A percentile compares a stretch with the other conserved stretches of the same genome.
These are phyloP conservation scores for Picea abies DNA, from an alignment of 83 land plant genomes.

Conservation along the genomic window DNA sequence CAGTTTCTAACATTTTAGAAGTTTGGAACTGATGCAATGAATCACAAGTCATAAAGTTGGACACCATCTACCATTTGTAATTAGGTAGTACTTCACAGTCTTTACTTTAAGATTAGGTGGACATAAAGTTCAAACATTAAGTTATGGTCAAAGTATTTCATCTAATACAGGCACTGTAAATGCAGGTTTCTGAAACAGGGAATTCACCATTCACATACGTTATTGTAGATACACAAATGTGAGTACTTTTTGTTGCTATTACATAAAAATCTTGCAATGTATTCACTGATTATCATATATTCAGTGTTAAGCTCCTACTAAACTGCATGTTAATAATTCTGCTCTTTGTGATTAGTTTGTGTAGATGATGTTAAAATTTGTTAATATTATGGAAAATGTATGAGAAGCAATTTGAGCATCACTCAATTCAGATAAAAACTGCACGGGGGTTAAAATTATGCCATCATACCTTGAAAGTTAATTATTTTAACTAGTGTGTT, in stretches of 20 bases:
- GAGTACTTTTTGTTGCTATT: constrained; percentile 21
- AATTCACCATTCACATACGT: constrained; percentile 75
- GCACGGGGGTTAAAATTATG: neutral
- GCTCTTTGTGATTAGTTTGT: neutral
- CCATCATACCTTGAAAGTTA: neutral
- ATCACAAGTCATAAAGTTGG: neutral
- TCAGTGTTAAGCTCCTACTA: neutral
- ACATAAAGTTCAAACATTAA: neutral
- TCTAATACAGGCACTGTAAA: constrained; percentile 6
- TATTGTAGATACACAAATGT: constrained; percentile 69
- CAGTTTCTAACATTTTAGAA: neutral
- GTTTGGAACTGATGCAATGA: neutral
- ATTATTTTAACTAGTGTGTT: neutral
- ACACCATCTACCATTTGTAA: neutral
- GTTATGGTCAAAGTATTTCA: neutral
- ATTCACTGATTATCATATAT: neutral
- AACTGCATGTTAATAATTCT: neutral
- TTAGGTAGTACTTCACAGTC: neutral
- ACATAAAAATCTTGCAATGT: neutral
- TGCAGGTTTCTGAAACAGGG: constrained; percentile 63
- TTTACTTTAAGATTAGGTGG: neutral
- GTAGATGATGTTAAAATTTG: neutral
- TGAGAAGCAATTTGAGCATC: neutral
- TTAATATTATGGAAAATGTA: neutral
- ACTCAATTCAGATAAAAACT: neutral